These are phyloP conservation scores for Ceratobasidium sp. DNA, from an alignment of 1,284 basidiomycete genomes.

Conservation along the genomic window DNA sequence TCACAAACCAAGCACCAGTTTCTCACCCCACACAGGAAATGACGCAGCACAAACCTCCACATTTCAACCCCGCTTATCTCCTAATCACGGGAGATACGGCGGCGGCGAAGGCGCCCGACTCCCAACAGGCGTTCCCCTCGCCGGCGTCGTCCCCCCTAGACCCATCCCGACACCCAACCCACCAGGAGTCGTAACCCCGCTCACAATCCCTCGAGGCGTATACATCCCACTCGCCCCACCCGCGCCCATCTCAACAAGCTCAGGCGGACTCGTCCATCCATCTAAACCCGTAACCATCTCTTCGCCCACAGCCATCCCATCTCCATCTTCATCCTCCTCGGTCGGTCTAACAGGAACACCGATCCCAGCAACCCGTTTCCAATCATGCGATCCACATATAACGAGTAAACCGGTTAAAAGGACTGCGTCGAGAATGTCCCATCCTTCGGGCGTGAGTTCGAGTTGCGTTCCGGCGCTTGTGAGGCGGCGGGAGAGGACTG, in stretches of 20 bases:
- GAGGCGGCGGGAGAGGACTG: slow-evolving; percentile 36
- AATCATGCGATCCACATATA: slow-evolving; percentile 39
- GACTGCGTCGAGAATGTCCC: slow-evolving; percentile 36
- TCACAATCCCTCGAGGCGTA: slow-evolving; percentile 2
- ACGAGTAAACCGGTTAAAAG: slow-evolving; percentile 32
- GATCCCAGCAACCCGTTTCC: slow-evolving; percentile 39
- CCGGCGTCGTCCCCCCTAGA: slow-evolving; percentile 12
- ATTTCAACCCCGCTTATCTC: too few relatives aligned
- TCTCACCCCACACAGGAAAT: neutral
- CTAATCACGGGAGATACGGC: slow-evolving; percentile 21
- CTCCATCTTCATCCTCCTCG: slow-evolving; percentile 5
- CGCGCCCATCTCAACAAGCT: slow-evolving; percentile 32
- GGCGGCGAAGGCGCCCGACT: slow-evolving; percentile 23
- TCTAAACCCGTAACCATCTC: slow-evolving; percentile 40
- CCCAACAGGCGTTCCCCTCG: slow-evolving; percentile 18
- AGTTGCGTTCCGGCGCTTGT: slow-evolving; percentile 36
- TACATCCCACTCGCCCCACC: neutral
- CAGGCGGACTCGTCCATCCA: slow-evolving; percentile 41
- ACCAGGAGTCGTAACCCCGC: neutral
- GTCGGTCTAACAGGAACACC: slow-evolving; percentile 20
- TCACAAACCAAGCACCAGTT: neutral
- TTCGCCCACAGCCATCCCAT: slow-evolving; percentile 38
- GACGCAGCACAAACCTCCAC: neutral
- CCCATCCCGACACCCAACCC: neutral
- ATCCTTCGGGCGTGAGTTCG: slow-evolving; percentile 45